phyloP scores from a whole-genome alignment of 192 early-diverging fungal species.

The Obelidium mucronatum region DNA sequence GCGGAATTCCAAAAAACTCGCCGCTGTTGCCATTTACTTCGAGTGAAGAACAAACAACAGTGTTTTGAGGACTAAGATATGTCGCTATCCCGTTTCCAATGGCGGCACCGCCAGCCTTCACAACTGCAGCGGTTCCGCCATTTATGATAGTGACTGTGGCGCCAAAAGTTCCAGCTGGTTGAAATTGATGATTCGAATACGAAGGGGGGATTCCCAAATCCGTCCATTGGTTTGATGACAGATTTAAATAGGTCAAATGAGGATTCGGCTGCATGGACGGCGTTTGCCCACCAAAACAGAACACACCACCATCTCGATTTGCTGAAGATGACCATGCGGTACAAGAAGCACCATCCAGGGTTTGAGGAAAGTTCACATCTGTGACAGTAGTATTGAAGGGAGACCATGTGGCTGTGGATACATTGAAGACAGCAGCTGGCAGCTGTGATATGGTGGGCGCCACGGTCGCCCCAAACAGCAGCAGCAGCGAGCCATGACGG shows the following conservation, averaged over 20 bases:
- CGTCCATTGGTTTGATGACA: conserved; percentile 7
- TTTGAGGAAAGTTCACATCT: neutral
- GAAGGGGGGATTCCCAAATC: conserved; percentile 18
- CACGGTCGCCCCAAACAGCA: conserved; percentile 3
- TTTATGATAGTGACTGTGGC: conserved; percentile 18
- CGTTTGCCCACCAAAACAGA: conserved; percentile 27
- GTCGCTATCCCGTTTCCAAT: neutral
- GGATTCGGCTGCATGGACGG: neutral
- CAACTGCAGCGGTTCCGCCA: conserved; percentile 13
- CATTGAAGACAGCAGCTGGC: neutral
- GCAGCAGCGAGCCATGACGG: no score
- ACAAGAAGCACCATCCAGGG: conserved; percentile 19
- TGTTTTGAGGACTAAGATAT: conserved; percentile 1
- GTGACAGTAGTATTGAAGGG: neutral
- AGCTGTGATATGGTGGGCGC: neutral
- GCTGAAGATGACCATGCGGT: conserved; percentile 19
- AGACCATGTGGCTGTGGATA: neutral
- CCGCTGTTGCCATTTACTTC: conserved; percentile 11
- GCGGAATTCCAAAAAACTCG: conserved; percentile 20
- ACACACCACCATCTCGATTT: conserved; percentile 24
- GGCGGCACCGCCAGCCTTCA: conserved; percentile 8
- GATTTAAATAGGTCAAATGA: conserved; percentile 19
- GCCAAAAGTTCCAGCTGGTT: conserved; percentile 20
- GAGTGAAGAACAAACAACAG: neutral
- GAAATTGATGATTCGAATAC: neutral